Conservation (phyloP, 495 filamentous ascomycete genomes). For the Coniosporium apollinis region DNA sequence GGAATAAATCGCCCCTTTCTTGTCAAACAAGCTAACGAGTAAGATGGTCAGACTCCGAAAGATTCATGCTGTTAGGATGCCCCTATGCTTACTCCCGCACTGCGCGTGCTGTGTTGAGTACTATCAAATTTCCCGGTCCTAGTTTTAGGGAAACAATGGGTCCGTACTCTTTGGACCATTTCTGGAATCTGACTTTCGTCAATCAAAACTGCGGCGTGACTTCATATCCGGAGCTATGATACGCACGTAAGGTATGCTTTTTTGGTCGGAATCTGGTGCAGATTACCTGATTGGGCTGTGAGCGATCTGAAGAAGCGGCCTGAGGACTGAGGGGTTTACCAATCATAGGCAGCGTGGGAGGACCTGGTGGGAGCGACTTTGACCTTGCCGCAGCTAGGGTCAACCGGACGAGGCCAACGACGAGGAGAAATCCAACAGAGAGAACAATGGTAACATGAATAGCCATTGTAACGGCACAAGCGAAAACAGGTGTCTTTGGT, state of each 20-base stretch:
- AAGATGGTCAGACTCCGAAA: constrained; percentile 15
- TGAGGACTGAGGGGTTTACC: no score
- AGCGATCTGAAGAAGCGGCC: no score
- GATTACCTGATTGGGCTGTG: no score
- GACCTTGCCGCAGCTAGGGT: no score
- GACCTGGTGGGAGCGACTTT: constrained; percentile 17
- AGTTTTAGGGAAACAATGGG: constrained; percentile 29
- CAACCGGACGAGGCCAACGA: no score
- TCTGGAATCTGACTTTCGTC: constrained; percentile 20
- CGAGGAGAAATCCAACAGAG: no score
- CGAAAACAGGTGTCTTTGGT: no score
- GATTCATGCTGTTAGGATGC: no score
- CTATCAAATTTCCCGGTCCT: constrained; percentile 20
- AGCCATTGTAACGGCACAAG: no score
- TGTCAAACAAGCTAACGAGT: constrained; percentile 31
- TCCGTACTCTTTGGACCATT: constrained; percentile 31
- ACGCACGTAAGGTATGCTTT: constrained; percentile 18
- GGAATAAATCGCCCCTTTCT: constrained; percentile 27
- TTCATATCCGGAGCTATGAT: constrained; percentile 2
- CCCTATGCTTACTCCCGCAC: no score
- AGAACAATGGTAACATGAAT: no score
- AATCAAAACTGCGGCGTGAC: constrained; percentile 1
- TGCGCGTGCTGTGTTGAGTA: constrained; percentile 24
- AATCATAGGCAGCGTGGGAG: constrained; percentile 25
- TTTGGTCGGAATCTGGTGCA: constrained; percentile 23